Evolutionary conservation across 2,329 filamentous ascomycete species (phyloP).

Genomic region (Nemania sp.): DNA sequence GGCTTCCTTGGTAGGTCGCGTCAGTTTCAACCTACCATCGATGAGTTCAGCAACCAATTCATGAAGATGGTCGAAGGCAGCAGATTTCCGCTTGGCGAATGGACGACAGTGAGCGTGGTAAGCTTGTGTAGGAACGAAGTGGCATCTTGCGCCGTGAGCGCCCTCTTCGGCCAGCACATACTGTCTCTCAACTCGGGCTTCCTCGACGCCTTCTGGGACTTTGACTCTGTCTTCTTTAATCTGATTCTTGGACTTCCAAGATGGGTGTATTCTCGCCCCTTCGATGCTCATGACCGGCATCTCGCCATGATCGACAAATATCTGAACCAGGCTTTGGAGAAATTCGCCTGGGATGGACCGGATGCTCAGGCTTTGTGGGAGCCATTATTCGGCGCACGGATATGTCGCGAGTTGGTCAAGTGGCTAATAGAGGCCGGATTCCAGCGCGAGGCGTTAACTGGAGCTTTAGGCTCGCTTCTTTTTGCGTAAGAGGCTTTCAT

Average conservation of each 20-base stretch:
- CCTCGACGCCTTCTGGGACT: constrained; percentile 9
- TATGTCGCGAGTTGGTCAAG: neutral
- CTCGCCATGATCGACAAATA: neutral
- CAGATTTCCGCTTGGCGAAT: neutral
- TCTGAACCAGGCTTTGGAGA: neutral
- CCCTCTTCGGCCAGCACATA: neutral
- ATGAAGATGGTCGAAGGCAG: too few relatives aligned
- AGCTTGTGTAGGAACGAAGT: neutral
- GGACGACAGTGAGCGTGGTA: neutral
- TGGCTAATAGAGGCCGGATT: constrained; percentile 1
- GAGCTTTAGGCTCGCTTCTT: neutral
- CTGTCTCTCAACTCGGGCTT: neutral
- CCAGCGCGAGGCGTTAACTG: too few relatives aligned
- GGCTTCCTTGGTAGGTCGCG: too few relatives aligned
- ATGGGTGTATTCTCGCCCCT: neutral
- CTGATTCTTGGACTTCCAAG: neutral
- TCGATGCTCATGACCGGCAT: neutral
- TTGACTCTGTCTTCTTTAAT: neutral
- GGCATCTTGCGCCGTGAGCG: neutral
- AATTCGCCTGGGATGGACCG: constrained; percentile 3
- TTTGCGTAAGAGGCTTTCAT: neutral
- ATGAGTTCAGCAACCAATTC: too few relatives aligned
- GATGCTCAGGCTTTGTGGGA: neutral
- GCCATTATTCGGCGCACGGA: neutral
- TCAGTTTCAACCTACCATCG: too few relatives aligned